A percentile compares a stretch with the other conserved stretches of the same genome.
These are phyloP conservation scores for Teratosphaeria pseudoeucalypti DNA, from an alignment of 2,329 filamentous ascomycete species.

Conservation along the genomic window DNA sequence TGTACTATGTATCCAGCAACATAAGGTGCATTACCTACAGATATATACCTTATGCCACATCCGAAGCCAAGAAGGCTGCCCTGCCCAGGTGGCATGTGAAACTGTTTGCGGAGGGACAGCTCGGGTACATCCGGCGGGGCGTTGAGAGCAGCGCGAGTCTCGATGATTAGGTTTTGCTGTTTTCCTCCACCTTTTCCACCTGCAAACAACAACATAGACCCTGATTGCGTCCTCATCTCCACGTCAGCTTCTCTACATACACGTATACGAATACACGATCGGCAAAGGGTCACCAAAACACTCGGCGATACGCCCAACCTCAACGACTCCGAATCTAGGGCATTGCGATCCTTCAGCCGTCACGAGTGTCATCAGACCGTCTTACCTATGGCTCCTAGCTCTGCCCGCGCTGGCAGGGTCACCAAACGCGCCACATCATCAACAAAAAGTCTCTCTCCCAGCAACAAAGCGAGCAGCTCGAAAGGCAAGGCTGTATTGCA, in stretches of 20 bases:
- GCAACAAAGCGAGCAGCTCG: background rate
- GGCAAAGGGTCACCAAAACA: background rate
- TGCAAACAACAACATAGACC: background rate
- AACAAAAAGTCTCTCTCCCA: background rate
- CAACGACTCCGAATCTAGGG: background rate
- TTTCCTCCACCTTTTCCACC: background rate
- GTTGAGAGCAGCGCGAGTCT: background rate
- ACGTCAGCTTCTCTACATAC: background rate
- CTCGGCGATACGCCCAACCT: background rate
- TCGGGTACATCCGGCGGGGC: background rate
- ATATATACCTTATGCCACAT: too few relatives aligned
- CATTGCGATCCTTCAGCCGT: background rate
- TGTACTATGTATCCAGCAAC: too few relatives aligned
- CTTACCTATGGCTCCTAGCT: background rate
- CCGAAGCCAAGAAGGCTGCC: too few relatives aligned
- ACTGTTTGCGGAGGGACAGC: background rate
- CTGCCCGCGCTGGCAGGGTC: background rate
- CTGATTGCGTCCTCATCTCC: background rate
- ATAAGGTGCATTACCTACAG: too few relatives aligned
- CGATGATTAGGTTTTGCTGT: background rate
- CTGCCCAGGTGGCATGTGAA: background rate
- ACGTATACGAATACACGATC: background rate
- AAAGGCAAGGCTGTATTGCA: background rate
- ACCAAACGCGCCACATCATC: background rate
- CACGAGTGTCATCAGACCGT: background rate